phyloP scores from a whole-genome alignment of 495 filamentous ascomycete genomes.

The Penicillium pulvis region DNA sequence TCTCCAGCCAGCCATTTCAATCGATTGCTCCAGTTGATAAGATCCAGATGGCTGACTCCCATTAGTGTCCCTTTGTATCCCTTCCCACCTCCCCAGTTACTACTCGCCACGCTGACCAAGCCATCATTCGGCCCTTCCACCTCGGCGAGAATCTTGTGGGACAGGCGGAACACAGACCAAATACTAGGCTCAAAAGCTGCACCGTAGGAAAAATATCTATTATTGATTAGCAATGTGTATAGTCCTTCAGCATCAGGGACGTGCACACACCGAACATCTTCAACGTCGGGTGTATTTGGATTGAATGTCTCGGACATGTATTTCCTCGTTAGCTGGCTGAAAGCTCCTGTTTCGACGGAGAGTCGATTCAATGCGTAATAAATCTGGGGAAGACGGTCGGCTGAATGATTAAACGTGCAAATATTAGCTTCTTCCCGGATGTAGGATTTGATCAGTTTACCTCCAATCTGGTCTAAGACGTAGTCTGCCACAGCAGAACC shows the following conservation, averaged over 20 bases:
- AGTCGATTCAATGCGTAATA: conserved; percentile 68
- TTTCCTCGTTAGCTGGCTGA: conserved; percentile 75
- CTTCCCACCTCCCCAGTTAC: conserved; percentile 71
- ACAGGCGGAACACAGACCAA: conserved; percentile 74
- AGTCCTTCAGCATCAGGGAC: background rate
- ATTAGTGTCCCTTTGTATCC: conserved; percentile 88
- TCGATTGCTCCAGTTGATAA: conserved; percentile 96
- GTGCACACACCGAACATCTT: conserved; percentile 59
- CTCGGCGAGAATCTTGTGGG: conserved; percentile 68
- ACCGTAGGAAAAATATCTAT: conserved; percentile 87
- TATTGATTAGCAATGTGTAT: conserved; percentile 3
- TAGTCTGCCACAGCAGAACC: conserved; percentile 85
- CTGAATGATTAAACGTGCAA: conserved; percentile 21
- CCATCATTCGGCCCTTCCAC: conserved; percentile 89
- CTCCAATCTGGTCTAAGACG: conserved; percentile 68
- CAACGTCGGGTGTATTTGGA: conserved; percentile 69
- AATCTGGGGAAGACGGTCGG: conserved; percentile 61
- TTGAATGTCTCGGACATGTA: conserved; percentile 90
- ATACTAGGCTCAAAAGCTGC: conserved; percentile 67
- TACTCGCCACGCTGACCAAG: conserved; percentile 84
- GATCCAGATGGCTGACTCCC: conserved; percentile 83
- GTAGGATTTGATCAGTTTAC: conserved; percentile 19
- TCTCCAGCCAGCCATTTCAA: conserved; percentile 70
- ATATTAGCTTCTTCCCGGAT: background rate
- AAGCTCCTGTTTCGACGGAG: conserved; percentile 78